Conservation (phyloP, 352 stramenopile species). For the Albugo candida region DNA sequence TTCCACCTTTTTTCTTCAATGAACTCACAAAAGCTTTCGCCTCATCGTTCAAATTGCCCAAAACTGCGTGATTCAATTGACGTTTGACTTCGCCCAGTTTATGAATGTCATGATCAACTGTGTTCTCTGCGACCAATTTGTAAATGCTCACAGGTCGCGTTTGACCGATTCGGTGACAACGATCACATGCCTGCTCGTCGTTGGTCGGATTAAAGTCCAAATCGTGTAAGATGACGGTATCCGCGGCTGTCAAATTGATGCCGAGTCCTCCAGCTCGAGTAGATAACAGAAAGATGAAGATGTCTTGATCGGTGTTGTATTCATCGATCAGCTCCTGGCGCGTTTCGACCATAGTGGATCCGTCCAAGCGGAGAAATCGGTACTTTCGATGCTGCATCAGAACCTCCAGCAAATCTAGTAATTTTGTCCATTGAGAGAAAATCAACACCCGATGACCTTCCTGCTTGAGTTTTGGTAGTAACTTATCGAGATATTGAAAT, state of each 20-base stretch:
- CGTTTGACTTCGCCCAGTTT: conserved; percentile 69
- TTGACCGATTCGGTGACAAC: conserved; percentile 82
- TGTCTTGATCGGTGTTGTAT: conserved; percentile 76
- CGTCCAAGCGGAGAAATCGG: conserved; percentile 61
- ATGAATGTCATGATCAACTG: conserved; percentile 85
- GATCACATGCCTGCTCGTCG: conserved; percentile 76
- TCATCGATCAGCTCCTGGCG: conserved; percentile 66
- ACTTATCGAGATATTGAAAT: conserved; percentile 73
- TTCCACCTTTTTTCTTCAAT: background rate
- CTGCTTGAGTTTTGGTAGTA: conserved; percentile 73
- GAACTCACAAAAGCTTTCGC: conserved; percentile 2
- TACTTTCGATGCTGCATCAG: conserved; percentile 59
- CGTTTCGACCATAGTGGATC: conserved; percentile 47
- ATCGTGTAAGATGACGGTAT: conserved; percentile 79
- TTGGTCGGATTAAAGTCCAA: conserved; percentile 75
- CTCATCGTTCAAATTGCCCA: conserved; percentile 64
- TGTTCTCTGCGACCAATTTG: conserved; percentile 80
- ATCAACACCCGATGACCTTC: conserved; percentile 90
- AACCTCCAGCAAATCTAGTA: conserved; percentile 87
- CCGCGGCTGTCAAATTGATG: conserved; percentile 93
- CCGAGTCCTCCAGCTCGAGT: conserved; percentile 93
- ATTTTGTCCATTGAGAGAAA: conserved; percentile 93
- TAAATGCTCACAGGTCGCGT: conserved; percentile 82
- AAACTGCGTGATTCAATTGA: conserved; percentile 69
- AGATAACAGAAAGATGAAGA: conserved; percentile 95